A percentile compares a stretch with the other conserved stretches of the same genome.
Evolutionary conservation across 176 grass and related monocot species (phyloP).

Genomic region (Avena eriantha): DNA sequence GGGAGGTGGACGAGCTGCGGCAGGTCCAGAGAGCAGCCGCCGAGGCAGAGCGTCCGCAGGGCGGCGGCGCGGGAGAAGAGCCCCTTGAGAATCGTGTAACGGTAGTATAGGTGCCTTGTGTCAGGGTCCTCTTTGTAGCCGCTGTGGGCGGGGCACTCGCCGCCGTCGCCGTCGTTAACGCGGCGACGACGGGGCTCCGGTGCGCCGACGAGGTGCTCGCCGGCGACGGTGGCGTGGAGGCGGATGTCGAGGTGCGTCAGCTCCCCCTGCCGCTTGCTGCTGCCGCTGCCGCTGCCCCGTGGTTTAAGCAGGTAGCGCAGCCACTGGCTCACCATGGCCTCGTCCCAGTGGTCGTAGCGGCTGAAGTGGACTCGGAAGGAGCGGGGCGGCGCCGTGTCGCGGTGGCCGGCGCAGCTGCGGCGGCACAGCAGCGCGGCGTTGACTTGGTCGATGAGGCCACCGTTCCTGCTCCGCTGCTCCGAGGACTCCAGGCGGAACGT

Average conservation of each 20-base stretch:
- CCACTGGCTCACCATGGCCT: background rate
- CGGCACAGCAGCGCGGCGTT: background rate
- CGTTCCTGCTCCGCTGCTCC: background rate
- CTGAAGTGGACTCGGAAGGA: background rate
- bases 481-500: background rate
- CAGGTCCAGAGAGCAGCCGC: background rate
- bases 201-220: background rate
- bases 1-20: background rate
- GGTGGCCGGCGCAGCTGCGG: background rate
- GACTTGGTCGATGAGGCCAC: background rate
- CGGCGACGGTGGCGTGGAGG: background rate
- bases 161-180: no score
- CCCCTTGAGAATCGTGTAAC: background rate
- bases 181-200: no score
- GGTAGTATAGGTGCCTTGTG: no score
- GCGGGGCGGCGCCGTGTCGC: background rate
- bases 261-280: background rate
- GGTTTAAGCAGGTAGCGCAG: background rate
- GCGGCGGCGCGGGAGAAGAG: background rate
- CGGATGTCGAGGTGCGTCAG: background rate
- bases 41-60: background rate
- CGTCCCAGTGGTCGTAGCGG: background rate
- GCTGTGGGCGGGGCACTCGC: background rate
- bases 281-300: background rate
- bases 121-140: no score